Evolutionary conservation across 2,329 filamentous ascomycete species (phyloP).

Genomic region (Fusarium marasasianum): DNA sequence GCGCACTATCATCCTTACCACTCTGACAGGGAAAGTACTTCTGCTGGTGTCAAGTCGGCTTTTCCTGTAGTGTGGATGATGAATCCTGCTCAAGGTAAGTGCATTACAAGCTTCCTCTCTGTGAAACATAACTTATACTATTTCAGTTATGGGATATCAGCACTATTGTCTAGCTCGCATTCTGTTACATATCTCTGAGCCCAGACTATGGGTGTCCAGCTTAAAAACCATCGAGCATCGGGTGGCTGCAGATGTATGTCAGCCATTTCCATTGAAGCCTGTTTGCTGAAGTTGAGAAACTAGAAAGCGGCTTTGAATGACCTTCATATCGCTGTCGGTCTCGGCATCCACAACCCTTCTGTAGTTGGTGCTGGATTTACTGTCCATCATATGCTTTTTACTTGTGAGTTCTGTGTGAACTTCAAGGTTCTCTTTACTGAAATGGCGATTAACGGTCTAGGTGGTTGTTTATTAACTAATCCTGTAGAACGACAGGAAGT

Average conservation of each 20-base stretch:
- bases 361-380: not conserved
- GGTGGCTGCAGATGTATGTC: not conserved
- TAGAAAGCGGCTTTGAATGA: not conserved
- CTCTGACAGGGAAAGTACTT: conserved; percentile 18
- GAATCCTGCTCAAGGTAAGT: not conserved
- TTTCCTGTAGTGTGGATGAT: conserved; percentile 33
- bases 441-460: fast-evolving
- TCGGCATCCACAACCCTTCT: not conserved
- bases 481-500: not conserved
- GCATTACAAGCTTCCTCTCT: fast-evolving
- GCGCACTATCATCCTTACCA: not conserved
- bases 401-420: not conserved
- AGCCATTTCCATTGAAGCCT: fast-evolving
- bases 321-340: not conserved
- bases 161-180: not conserved
- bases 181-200: not conserved
- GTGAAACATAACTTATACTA: not conserved
- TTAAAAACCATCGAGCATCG: not conserved
- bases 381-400: not conserved
- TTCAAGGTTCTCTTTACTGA: fast-evolving
- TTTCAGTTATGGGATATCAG: not conserved
- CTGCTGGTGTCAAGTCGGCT: not conserved
- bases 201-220: not conserved
- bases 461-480: not conserved
- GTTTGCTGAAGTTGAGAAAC: fast-evolving